Percentiles rank a stretch among this genome's conserved stretches.
These are phyloP conservation scores for Fusarium sp. DNA, from an alignment of 2,329 filamentous ascomycete species.

Conservation along the genomic window DNA sequence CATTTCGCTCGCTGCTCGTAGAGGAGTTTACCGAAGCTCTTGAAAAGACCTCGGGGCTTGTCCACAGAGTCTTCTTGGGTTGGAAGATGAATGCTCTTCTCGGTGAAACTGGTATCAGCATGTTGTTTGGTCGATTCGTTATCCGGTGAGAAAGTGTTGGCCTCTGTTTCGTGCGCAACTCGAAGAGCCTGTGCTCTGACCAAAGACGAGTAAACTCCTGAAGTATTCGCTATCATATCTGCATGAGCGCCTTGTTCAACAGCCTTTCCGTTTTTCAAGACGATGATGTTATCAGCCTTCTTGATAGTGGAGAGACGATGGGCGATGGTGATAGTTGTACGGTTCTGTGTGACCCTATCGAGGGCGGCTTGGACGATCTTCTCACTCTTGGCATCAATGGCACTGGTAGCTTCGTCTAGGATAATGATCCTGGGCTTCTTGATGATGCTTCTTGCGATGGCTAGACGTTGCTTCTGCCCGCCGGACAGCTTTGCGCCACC, in stretches of 20 bases:
- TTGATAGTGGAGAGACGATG: constrained; percentile 70
- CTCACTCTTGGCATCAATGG: constrained; percentile 54
- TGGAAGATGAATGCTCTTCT: rapidly evolving
- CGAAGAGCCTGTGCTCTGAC: constrained; percentile 40
- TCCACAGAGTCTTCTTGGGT: neutral
- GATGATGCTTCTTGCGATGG: constrained; percentile 65
- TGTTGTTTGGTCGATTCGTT: neutral
- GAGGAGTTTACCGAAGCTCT: constrained; percentile 35
- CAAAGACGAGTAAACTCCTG: constrained; percentile 38
- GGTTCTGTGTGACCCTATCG: constrained; percentile 48
- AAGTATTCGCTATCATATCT: constrained; percentile 63
- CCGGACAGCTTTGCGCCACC: constrained; percentile 68
- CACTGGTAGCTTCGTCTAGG: constrained; percentile 74
- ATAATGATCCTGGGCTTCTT: constrained; percentile 70
- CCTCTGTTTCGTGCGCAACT: neutral
- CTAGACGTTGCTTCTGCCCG: constrained; percentile 67
- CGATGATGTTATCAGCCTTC: constrained; percentile 73
- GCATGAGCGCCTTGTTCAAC: constrained; percentile 72
- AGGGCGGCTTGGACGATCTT: constrained; percentile 58
- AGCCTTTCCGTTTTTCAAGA: constrained; percentile 68
- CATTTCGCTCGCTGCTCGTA: constrained; percentile 37
- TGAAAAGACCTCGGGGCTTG: constrained; percentile 3
- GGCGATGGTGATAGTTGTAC: constrained; percentile 76
- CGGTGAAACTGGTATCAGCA: neutral
- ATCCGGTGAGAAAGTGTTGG: neutral